Evolutionary conservation across 306 rosid species (phyloP).

Genomic region (Clitoria ternatea): DNA sequence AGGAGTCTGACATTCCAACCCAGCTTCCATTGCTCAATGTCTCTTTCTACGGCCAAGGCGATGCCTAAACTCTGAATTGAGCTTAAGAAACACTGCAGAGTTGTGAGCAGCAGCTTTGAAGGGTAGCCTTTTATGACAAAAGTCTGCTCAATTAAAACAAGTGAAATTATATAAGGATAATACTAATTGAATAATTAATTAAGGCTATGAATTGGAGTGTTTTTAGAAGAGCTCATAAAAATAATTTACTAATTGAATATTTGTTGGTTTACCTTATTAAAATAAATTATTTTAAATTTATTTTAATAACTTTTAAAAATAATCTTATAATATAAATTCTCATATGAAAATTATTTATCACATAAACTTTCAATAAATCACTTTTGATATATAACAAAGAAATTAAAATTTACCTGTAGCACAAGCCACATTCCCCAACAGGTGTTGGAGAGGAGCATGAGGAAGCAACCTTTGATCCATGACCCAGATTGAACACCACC

Average conservation of each 20-base stretch:
- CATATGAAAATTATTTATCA: too few relatives aligned
- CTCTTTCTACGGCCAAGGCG: slow-evolving; percentile 66
- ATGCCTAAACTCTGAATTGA: slow-evolving; percentile 59
- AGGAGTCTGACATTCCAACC: slow-evolving; percentile 66
- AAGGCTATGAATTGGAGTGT: too few relatives aligned
- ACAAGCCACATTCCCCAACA: slow-evolving; percentile 81
- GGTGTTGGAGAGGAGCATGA: slow-evolving; percentile 67
- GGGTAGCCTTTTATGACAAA: slow-evolving; percentile 60
- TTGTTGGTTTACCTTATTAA: too few relatives aligned
- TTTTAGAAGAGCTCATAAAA: too few relatives aligned
- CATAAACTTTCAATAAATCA: too few relatives aligned
- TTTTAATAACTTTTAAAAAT: too few relatives aligned
- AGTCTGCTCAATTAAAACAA: slow-evolving; percentile 32
- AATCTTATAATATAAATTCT: too few relatives aligned
- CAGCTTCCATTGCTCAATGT: slow-evolving; percentile 66
- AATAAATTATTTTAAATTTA: too few relatives aligned
- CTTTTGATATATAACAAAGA: too few relatives aligned
- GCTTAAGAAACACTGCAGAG: slow-evolving; percentile 62
- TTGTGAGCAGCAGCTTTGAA: slow-evolving; percentile 66
- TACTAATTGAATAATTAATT: background rate
- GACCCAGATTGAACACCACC: slow-evolving; percentile 27
- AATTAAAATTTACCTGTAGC: slow-evolving; percentile 49
- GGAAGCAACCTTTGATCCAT: slow-evolving; percentile 85
- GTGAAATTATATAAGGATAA: background rate
- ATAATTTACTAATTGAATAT: too few relatives aligned